Base-by-base conservation (phyloP, 2,329 filamentous ascomycete genomes). In the Clarireedia monteithiana region DNA sequence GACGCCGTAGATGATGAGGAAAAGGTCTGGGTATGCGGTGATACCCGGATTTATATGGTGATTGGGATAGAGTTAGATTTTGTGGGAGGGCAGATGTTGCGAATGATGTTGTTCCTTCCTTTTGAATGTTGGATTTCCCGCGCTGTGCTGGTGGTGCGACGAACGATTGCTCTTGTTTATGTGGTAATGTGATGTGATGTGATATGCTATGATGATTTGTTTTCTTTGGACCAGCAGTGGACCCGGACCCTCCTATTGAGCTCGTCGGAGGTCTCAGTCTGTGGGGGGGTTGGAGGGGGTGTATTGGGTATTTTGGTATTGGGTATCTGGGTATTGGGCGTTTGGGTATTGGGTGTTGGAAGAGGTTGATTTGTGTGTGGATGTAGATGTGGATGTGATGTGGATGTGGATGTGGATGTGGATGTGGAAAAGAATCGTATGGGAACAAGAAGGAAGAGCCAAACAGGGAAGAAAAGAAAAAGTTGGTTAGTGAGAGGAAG, bases 31-130 rank as follows among this genome's bases (percentile, higher is more conserved):
- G 47, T 26, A 48, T 49, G 45, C 24, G 36, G 45, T 42, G 52
- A 20, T 50, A 50, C 52, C 45, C 24, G 30, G 39, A 36, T n/a
- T 23, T 42, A 26, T 34, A 55, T 55, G 45, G 17, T 48, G 52
- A 55, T 40, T 53, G 44, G 38, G 36, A 42, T 12, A 6, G 17
- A 7, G 39, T n/a, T 17, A 20, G 15, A 14, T 47, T 12, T 54
- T 23, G 40, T 44, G 40, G 3, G 40, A 44, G 48, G 48, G 5
- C 44, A 34, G 44, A 27, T 23, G 51, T 27, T 24, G 24, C 20
- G 20, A 20, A 23, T 49, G 45, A 34, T 49, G 36, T 55, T 44
- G 3, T n/a, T 55, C 44, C 24, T 50, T 17, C 12, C 20, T 44
- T 39, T 50, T 23, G 45, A 10, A 20, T 30, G 27, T 36, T 50